Conservation (phyloP, 116 monocot genomes). For the Dioscorea cayenensis region DNA sequence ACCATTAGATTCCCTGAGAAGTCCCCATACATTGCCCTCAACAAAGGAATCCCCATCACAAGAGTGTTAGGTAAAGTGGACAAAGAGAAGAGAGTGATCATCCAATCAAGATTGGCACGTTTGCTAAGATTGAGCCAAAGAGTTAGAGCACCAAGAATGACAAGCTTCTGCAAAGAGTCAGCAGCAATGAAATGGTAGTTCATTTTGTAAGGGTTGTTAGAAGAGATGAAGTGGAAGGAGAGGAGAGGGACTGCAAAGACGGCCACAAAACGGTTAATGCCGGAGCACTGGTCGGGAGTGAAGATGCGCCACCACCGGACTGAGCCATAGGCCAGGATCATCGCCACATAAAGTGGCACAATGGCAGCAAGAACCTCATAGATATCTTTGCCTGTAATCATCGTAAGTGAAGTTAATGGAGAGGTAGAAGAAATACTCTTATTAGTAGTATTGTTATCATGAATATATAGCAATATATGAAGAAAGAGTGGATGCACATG, state of each 20-base stretch:
- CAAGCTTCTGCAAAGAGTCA: slow-evolving; percentile 54
- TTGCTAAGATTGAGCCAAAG: slow-evolving; percentile 42
- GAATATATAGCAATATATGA: too few relatives aligned
- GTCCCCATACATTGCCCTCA: slow-evolving; percentile 63
- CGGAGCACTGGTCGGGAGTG: slow-evolving; percentile 66
- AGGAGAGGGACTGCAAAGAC: slow-evolving; percentile 66
- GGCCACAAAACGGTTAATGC: slow-evolving; percentile 72
- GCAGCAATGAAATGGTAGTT: slow-evolving; percentile 69
- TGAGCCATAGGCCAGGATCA: slow-evolving; percentile 66
- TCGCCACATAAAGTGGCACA: slow-evolving; percentile 65
- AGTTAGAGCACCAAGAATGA: slow-evolving; percentile 42
- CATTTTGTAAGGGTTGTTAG: slow-evolving; percentile 59
- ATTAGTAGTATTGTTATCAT: too few relatives aligned
- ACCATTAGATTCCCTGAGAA: slow-evolving; percentile 65
- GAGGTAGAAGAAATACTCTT: too few relatives aligned
- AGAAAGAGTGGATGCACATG: too few relatives aligned
- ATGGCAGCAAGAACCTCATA: slow-evolving; percentile 60
- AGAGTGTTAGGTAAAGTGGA: slow-evolving; percentile 69
- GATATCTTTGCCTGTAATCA: slow-evolving; percentile 61
- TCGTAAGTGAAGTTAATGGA: background rate
- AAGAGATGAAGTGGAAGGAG: slow-evolving; percentile 75
- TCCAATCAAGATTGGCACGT: slow-evolving; percentile 45
- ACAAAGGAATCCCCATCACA: slow-evolving; percentile 69
- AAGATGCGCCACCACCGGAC: slow-evolving; percentile 69
- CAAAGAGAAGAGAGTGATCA: slow-evolving; percentile 64